Evolutionary conservation across 2,329 filamentous ascomycete genomes (phyloP), one percentile per base, ranked within the genome.

Genomic region (Fusarium sp.): DNA sequence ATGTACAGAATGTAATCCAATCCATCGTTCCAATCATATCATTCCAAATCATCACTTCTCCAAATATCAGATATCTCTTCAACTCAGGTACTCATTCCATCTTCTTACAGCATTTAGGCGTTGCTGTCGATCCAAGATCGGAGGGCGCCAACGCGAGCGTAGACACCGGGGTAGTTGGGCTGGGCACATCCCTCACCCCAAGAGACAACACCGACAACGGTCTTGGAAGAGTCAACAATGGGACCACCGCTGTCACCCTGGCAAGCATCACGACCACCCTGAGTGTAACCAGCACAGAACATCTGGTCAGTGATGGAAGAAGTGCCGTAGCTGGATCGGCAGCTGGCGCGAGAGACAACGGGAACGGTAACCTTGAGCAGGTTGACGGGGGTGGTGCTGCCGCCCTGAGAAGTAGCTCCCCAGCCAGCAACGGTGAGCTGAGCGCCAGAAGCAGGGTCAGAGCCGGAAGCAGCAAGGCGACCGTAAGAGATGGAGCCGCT

Each of bases 281-380:
- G 46, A 4, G 66, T 16, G 12, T 70, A 30, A 12, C 76, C 77
- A 46, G 77, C 77, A 70, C 77, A 79, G 73, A 79, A 71, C 77
- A 79, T 79, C 72, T 69, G 69, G 61, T 57, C 57, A 49, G 76
- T 78, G 59, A 79, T 60, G 49, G 60, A 18, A 7, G 65, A 70
- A n/a, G 62, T 54, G 1, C 69, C 54, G 51, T 79, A 79, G 52
- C 70, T 46, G 10, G 54, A 8, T 42, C 67, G 61, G 70, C 77
- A 79, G 14, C 68, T 66, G 22, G 70, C 25, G 46, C 77, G 77
- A 40, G 65, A 62, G 61, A 79, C 56, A 27, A 78, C 66, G 16
- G 77, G 77, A 9, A 79, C 73, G 13, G 71, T 65, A 41, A 79
- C 77, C 76, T 79, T 78, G 45, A 65, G 61, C n/a, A 79, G 70